Evolutionary conservation across 345 rosid genomes (phyloP).

Genomic region (Euclidium syriacum): DNA sequence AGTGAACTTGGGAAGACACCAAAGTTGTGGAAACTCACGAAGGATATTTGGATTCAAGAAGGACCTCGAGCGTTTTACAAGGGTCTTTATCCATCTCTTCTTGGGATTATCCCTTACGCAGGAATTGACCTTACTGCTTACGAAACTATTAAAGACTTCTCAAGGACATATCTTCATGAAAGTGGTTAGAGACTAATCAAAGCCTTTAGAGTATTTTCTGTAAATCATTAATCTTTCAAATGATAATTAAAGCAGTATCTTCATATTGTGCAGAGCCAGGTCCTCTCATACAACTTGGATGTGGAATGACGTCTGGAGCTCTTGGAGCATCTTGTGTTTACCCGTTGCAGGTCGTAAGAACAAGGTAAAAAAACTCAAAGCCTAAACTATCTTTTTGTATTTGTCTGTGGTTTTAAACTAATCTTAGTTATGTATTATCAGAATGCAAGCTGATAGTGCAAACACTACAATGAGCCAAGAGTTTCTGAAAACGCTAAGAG

Average conservation of each 20-base stretch:
- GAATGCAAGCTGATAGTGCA: constrained; percentile 85
- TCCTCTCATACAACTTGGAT: constrained; percentile 76
- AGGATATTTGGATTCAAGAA: constrained; percentile 79
- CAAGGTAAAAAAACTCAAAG: constrained; percentile 49
- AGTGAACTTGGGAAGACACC: constrained; percentile 71
- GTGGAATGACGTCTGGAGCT: constrained; percentile 88
- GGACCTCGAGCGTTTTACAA: constrained; percentile 92
- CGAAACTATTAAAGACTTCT: constrained; percentile 84
- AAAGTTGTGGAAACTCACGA: constrained; percentile 53
- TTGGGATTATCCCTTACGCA: constrained; percentile 92
- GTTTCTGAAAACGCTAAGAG: constrained; percentile 63
- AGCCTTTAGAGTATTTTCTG: background rate
- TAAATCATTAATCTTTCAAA: background rate
- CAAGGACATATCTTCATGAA: constrained; percentile 67
- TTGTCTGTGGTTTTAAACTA: background rate
- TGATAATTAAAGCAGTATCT: constrained; percentile 9
- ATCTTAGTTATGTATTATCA: constrained; percentile 27
- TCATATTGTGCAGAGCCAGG: constrained; percentile 62
- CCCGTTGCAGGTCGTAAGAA: constrained; percentile 90
- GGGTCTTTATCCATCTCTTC: constrained; percentile 87
- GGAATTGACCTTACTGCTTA: constrained; percentile 97
- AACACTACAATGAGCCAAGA: constrained; percentile 74
- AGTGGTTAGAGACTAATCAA: constrained; percentile 38
- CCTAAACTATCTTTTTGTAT: background rate
- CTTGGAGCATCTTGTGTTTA: constrained; percentile 94